These are phyloP conservation scores for Lagerstroemia speciosa DNA, from an alignment of 345 rosid species.

Conservation along the genomic window DNA sequence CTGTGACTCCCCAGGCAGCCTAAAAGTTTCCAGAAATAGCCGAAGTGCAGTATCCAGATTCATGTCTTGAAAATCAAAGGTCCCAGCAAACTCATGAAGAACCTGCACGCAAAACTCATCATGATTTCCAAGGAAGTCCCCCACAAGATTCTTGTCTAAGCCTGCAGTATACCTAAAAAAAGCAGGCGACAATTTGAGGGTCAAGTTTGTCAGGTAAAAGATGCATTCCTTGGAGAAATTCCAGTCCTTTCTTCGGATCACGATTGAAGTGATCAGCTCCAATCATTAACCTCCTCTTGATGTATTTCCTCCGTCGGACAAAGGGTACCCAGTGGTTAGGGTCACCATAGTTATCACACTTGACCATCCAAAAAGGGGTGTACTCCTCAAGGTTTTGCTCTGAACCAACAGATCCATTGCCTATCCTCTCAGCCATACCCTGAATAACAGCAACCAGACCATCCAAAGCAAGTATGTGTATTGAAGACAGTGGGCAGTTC, in stretches of 20 bases:
- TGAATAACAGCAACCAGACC: conserved; percentile 92
- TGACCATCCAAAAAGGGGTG: conserved; percentile 96
- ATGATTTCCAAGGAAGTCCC: conserved; percentile 97
- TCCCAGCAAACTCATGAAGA: conserved; percentile 97
- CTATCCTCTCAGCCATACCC: conserved; percentile 99
- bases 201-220: conserved; percentile 97
- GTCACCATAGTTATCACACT: conserved; percentile 75
- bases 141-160: conserved; percentile 95
- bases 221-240: conserved; percentile 97
- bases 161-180: conserved; percentile 97
- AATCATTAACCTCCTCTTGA: conserved; percentile 94
- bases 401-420: conserved; percentile 53
- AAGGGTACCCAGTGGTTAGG: conserved; percentile 89
- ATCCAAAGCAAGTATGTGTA: conserved; percentile 97
- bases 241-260: conserved; percentile 96
- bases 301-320: conserved; percentile 82
- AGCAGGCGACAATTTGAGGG: conserved; percentile 98
- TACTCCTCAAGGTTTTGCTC: conserved; percentile 78
- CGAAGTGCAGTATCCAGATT: conserved; percentile 91
- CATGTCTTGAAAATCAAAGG: conserved; percentile 98
- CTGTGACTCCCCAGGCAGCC: conserved; percentile 97
- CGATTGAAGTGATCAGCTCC: conserved; percentile 99
- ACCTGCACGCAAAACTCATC: conserved; percentile 98
- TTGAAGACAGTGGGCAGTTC: conserved; percentile 88
- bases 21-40: conserved; percentile 85